Conservation (phyloP, 768 basidiomycete genomes). For the Boletellus sp. region DNA sequence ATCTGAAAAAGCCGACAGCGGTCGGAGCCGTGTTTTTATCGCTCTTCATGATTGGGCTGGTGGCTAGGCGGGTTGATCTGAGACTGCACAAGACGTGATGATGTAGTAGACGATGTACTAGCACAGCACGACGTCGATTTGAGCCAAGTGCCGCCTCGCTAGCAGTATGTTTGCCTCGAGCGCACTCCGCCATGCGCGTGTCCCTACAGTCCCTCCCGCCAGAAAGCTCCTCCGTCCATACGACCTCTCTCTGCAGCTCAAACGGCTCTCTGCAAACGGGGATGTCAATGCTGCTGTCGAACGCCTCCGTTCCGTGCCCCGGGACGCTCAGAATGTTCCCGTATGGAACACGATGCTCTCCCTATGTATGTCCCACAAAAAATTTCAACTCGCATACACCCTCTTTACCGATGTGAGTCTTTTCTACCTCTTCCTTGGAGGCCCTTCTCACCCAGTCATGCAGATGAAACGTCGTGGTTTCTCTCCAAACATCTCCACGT, state of each 20-base stretch:
- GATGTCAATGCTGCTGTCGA: constrained; percentile 60
- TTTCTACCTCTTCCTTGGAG: constrained; percentile 6
- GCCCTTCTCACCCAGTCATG: constrained; percentile 2
- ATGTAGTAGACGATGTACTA: constrained; percentile 2
- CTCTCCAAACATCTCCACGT: constrained; percentile 64
- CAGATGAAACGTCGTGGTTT: constrained; percentile 88
- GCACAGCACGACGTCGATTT: neutral
- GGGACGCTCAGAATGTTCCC: constrained; percentile 68
- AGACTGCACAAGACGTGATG: constrained; percentile 42
- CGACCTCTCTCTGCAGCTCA: constrained; percentile 55
- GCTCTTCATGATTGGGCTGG: constrained; percentile 53
- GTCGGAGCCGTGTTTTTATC: constrained; percentile 69
- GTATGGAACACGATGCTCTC: constrained; percentile 82
- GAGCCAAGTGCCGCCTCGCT: neutral
- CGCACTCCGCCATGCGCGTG: constrained; percentile 2
- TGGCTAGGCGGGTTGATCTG: constrained; percentile 49
- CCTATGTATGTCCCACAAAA: constrained; percentile 53
- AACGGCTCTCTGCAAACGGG: constrained; percentile 50
- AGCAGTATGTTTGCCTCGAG: neutral
- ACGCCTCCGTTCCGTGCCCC: constrained; percentile 65
- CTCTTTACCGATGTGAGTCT: constrained; percentile 64
- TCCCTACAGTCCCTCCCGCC: constrained; percentile 1
- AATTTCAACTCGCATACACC: constrained; percentile 57
- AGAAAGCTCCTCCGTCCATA: constrained; percentile 54
- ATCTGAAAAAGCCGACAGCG: constrained; percentile 81